Evolutionary conservation across 768 basidiomycete species (phyloP).

Genomic region (Phaffia australis): DNA sequence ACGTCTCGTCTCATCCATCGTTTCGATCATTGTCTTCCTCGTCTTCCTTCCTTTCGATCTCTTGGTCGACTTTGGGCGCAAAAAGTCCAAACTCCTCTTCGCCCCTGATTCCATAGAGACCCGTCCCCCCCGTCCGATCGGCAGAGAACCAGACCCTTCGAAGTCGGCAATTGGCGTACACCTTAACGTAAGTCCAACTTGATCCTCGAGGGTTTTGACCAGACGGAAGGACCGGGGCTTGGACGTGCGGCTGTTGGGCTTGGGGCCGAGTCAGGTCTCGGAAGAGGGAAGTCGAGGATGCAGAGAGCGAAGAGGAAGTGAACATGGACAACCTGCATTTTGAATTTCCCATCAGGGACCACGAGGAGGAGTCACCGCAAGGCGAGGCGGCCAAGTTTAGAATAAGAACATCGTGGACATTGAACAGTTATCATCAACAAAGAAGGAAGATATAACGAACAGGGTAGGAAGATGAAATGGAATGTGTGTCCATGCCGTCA

Average conservation of each 20-base stretch:
- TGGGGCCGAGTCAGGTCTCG: background rate
- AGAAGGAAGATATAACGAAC: too few relatives aligned
- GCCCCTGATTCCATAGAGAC: background rate
- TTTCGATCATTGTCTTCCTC: too few relatives aligned
- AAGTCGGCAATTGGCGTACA: conserved; percentile 67
- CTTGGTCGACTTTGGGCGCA: background rate
- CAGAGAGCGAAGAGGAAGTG: conserved; percentile 44
- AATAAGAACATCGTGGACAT: too few relatives aligned
- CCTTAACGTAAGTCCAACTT: conserved; percentile 57
- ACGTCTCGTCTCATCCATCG: background rate
- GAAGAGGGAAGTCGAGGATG: conserved; percentile 27
- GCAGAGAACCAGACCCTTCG: conserved; percentile 58
- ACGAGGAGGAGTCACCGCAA: conserved; percentile 62
- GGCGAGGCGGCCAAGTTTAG: conserved; percentile 44
- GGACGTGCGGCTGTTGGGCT: conserved; percentile 21
- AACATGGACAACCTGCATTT: conserved; percentile 62
- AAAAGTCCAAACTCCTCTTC: conserved; percentile 19
- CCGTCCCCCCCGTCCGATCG: background rate
- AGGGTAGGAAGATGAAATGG: too few relatives aligned
- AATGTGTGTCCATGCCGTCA: too few relatives aligned
- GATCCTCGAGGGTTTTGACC: conserved; percentile 46
- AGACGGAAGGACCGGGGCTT: conserved; percentile 40
- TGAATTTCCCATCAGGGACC: conserved; percentile 51
- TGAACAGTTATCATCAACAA: too few relatives aligned
- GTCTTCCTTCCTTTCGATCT: background rate